A percentile compares a stretch with the other conserved stretches of the same genome.
Evolutionary conservation across 1,284 basidiomycete species (phyloP).

Genomic region (Chalciporus piperatoides): DNA sequence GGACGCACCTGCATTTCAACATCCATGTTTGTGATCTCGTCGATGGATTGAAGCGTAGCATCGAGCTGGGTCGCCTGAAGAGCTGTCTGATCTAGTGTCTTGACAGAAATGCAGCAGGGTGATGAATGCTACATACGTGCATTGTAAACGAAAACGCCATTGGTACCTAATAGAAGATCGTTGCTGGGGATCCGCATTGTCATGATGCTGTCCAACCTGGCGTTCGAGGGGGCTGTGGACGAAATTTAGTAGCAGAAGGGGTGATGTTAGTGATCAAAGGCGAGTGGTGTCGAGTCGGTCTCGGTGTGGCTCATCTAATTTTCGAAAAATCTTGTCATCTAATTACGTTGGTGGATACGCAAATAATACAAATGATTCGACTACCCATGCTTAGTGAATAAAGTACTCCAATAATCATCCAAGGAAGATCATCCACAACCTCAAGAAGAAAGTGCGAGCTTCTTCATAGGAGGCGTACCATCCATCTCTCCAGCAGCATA

Average conservation of each 20-base stretch:
- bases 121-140: slow-evolving; percentile 11
- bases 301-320: too few relatives aligned
- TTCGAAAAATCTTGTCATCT: slow-evolving; percentile 1
- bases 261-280: neutral
- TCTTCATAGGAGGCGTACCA: slow-evolving; percentile 57
- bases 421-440: slow-evolving; percentile 8
- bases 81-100: slow-evolving; percentile 5
- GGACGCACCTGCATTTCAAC: slow-evolving; percentile 61
- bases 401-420: slow-evolving; percentile 37
- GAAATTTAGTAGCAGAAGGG: neutral
- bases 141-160: neutral
- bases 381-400: slow-evolving; percentile 27
- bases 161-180: neutral
- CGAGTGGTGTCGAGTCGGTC: too few relatives aligned
- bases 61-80: slow-evolving; percentile 17
- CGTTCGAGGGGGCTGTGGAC: neutral
- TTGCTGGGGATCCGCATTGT: slow-evolving; percentile 5
- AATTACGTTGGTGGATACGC: slow-evolving; percentile 21
- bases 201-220: neutral
- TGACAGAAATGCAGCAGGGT: neutral
- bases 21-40: slow-evolving; percentile 55
- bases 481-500: slow-evolving; percentile 31
- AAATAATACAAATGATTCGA: slow-evolving; percentile 26
- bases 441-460: slow-evolving; percentile 42
- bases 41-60: slow-evolving; percentile 47